Conservation (phyloP, 148 eudicot genomes). For the Vaccinium macrocarpon region DNA sequence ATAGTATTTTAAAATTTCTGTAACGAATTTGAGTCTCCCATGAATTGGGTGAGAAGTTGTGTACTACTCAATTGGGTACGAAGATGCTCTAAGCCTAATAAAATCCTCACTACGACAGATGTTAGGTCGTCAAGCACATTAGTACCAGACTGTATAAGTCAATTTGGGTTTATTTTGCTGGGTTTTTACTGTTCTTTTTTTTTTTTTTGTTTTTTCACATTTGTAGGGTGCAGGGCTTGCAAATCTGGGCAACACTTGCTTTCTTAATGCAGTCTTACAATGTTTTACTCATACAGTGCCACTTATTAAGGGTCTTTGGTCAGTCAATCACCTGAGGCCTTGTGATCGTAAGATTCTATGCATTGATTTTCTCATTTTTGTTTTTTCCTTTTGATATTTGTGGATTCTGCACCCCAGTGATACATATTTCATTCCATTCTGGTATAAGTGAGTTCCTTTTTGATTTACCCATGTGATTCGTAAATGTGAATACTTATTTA, state of each 20-base stretch:
- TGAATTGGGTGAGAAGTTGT: background rate
- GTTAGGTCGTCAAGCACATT: background rate
- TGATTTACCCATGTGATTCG: background rate
- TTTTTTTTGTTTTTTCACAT: background rate
- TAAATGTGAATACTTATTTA: background rate
- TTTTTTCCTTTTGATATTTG: background rate
- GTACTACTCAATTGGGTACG: background rate
- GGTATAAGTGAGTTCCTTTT: background rate
- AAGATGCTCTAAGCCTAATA: background rate
- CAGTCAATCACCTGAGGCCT: slow-evolving; percentile 34
- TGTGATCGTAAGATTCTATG: slow-evolving; percentile 43
- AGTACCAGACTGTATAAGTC: background rate
- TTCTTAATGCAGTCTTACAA: slow-evolving; percentile 70
- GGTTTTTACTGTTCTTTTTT: background rate
- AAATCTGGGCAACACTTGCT: slow-evolving; percentile 73
- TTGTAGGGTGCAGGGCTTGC: slow-evolving; percentile 66
- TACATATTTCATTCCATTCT: background rate
- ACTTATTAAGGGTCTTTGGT: slow-evolving; percentile 56
- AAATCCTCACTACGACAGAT: background rate
- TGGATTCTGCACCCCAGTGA: background rate
- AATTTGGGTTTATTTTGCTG: background rate
- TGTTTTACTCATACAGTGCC: slow-evolving; percentile 85
- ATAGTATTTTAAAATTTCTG: background rate
- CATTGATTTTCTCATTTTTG: background rate
- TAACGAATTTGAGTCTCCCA: background rate